These are phyloP conservation scores for Ophiocytium majus DNA, from an alignment of 352 stramenopile genomes.

Conservation along the genomic window DNA sequence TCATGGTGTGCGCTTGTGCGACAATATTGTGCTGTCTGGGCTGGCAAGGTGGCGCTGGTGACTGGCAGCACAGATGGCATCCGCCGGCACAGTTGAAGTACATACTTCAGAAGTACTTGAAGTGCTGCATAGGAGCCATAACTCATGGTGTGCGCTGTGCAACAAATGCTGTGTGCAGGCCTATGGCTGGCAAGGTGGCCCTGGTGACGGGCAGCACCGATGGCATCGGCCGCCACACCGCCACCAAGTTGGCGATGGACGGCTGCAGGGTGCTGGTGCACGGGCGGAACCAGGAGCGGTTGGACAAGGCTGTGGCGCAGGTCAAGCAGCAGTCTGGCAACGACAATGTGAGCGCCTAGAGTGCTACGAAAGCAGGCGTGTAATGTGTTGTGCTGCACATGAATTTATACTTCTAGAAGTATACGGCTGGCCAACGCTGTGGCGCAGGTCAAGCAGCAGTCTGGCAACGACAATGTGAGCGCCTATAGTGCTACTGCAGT, in stretches of 20 bases:
- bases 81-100: no score
- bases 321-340: slow-evolving; percentile 17
- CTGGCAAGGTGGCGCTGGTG: no score
- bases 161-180: background rate
- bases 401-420: background rate
- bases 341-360: background rate
- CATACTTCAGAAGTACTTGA: no score
- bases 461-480: background rate
- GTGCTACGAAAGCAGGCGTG: background rate
- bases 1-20: no score
- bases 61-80: no score
- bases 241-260: slow-evolving; percentile 28
- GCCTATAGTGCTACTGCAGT: no score
- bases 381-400: background rate
- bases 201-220: slow-evolving; percentile 50
- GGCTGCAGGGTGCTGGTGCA: slow-evolving; percentile 41
- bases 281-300: slow-evolving; percentile 24
- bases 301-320: slow-evolving; percentile 28
- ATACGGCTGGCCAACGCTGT: slow-evolving; percentile 2
- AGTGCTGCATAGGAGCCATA: no score
- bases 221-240: slow-evolving; percentile 47
- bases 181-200: background rate
- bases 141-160: no score
- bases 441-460: slow-evolving; percentile 16
- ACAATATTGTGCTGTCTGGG: no score